A percentile compares a stretch with the other conserved stretches of the same genome.
Conservation (phyloP, 768 basidiomycete genomes). For the Lactifluus subvellereus region DNA sequence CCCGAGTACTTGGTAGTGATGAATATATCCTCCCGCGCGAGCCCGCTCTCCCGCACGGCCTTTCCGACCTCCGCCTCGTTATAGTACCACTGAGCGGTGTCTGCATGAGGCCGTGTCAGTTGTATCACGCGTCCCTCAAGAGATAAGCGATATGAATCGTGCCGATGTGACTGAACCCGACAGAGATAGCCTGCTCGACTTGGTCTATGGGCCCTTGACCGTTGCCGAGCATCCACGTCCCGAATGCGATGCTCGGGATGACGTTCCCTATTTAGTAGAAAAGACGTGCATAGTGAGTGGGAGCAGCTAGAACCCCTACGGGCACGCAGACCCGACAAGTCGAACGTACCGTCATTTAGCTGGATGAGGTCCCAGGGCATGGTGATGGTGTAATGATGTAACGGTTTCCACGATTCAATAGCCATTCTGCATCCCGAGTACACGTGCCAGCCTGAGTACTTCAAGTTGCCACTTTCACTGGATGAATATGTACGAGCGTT, state of each 20-base stretch:
- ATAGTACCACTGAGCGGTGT: constrained; percentile 56
- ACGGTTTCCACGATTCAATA: neutral
- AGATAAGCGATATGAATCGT: constrained; percentile 22
- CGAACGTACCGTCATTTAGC: constrained; percentile 52
- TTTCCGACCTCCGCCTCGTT: constrained; percentile 55
- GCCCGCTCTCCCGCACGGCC: constrained; percentile 47
- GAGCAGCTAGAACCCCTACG: neutral
- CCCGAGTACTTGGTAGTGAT: constrained; percentile 66
- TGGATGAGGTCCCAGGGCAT: constrained; percentile 61
- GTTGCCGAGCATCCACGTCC: constrained; percentile 60
- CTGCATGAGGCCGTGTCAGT: constrained; percentile 30
- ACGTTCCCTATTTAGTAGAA: constrained; percentile 34
- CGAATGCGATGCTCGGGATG: constrained; percentile 52
- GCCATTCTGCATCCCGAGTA: neutral
- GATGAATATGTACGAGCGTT: neutral
- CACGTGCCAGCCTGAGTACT: neutral
- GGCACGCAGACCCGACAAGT: neutral
- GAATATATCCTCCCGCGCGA: constrained; percentile 50
- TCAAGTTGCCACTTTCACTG: too few species aligned
- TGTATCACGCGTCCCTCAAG: neutral
- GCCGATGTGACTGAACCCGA: constrained; percentile 62
- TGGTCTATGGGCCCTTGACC: constrained; percentile 47
- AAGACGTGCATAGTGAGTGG: neutral
- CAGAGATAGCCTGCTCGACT: constrained; percentile 56
- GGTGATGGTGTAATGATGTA: constrained; percentile 9